These are phyloP conservation scores for Colletotrichum chrysophilum DNA, from an alignment of 2,329 filamentous ascomycete species.

Conservation along the genomic window DNA sequence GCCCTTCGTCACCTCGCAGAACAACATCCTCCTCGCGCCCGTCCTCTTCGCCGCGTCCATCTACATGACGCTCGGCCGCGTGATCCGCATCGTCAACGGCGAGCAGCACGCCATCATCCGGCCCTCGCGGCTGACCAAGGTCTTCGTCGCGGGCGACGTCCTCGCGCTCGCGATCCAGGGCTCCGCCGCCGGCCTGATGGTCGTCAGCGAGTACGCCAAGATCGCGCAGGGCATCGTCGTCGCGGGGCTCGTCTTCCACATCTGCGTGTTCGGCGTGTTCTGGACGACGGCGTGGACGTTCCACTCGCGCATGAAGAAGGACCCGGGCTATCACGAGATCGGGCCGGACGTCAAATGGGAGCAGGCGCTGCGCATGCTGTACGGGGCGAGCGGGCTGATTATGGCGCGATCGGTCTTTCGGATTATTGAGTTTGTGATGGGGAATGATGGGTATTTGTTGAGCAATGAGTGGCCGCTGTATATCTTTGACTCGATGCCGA, in stretches of 20 bases:
- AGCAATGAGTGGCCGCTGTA: conserved; percentile 47
- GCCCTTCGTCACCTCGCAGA: conserved; percentile 35
- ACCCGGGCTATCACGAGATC: neutral
- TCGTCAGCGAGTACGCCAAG: conserved; percentile 34
- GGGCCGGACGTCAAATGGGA: neutral
- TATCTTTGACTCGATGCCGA: conserved; percentile 46
- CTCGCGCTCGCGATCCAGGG: conserved; percentile 37
- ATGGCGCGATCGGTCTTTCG: conserved; percentile 50
- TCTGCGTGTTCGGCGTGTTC: conserved; percentile 59
- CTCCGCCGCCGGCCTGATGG: conserved; percentile 32
- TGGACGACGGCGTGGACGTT: conserved; percentile 29
- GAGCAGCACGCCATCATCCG: conserved; percentile 36
- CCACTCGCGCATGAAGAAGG: neutral
- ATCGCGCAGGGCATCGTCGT: conserved; percentile 42
- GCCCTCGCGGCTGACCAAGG: conserved; percentile 50
- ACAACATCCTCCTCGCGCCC: conserved; percentile 36
- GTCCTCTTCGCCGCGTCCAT: conserved; percentile 53
- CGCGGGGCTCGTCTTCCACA: conserved; percentile 61
- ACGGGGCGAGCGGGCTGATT: conserved; percentile 25
- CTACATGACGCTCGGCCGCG: conserved; percentile 54
- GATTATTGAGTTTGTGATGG: conserved; percentile 52
- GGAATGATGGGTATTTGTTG: conserved; percentile 43
- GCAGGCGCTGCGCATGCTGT: conserved; percentile 3
- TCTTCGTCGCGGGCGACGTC: conserved; percentile 59
- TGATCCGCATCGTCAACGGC: conserved; percentile 42